Evolutionary conservation across 345 rosid species (phyloP), one percentile per base, ranked within the genome.

Genomic region (Erysimum cheiranthoides): DNA sequence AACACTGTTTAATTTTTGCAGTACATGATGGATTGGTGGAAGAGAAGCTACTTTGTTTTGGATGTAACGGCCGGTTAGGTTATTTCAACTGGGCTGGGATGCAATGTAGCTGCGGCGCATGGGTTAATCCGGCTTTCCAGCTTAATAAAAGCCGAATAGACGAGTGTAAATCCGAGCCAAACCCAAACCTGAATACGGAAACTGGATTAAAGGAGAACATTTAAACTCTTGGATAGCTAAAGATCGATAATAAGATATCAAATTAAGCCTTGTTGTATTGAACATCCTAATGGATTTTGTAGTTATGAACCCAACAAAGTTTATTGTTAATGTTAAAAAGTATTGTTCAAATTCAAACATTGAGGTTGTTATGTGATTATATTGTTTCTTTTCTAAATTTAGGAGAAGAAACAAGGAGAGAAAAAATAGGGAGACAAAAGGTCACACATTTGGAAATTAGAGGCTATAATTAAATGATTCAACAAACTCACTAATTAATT

Each of bases 71-170:
- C 10, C 88, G 93, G 2, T 64, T 94, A 84, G 98, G 97, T 31
- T 79, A 74, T 27, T 94, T 92, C 83, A 92, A 92, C 73, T 94
- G 98, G 98, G 89, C 97, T 1, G 97, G 98, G 10, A 86, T 92
- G 85, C 98, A 94, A 59, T 94, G 98, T 85, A 90, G 86, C 63
- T 92, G 97, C 14, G 97, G 97, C 1, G 85, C 96, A 1, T 94
- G 98, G 98, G 85, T 89, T 63, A 90, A 89, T 77, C 98, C 97
- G 4, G 98, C 98, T 50, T 92, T 94, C 70, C 97, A 94, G 71
- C 82, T 94, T 61, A 92, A 89, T 72, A 92, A 88, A 79, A 84
- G 85, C 76, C 83, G 88, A 56, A 38, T 93, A 52, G 98, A 93
- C 36, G 92, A 93, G 81, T 78, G 81, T 65, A 77, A 71, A 25